Conservation (phyloP, 2,329 filamentous ascomycete genomes). For the Clarireedia paspali region DNA sequence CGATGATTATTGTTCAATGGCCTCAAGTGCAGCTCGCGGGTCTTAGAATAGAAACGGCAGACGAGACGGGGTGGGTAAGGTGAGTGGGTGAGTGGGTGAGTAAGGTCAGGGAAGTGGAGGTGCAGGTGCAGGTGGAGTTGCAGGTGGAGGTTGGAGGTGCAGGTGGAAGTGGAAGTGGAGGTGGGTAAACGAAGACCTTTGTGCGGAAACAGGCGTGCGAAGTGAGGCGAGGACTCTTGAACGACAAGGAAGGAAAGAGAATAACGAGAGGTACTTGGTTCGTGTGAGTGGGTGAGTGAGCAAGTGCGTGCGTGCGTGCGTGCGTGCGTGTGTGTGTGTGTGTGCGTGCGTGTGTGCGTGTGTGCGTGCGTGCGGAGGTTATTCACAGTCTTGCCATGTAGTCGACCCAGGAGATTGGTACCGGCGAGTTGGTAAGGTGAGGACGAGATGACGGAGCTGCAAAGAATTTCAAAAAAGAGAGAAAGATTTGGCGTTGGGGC, state of each 20-base stretch:
- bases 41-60: neutral
- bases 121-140: neutral
- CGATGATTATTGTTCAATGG: no score
- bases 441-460: neutral
- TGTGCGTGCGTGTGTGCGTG: no score
- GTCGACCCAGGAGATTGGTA: neutral
- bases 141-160: neutral
- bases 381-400: neutral
- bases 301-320: no score
- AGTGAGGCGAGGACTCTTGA: neutral
- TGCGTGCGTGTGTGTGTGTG: no score
- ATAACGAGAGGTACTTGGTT: no score
- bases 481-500: neutral
- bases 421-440: neutral
- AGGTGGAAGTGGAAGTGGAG: neutral
- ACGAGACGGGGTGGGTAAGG: neutral
- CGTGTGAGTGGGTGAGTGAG: no score
- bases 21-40: no score
- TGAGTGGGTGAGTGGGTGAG: no score
- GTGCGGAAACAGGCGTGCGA: neutral
- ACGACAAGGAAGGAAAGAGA: neutral
- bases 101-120: neutral
- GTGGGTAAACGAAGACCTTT: no score
- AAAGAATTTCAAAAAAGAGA: neutral
- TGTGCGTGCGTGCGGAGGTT: neutral